Percentiles rank a stretch among this genome's conserved stretches.
Conservation (phyloP, 2,329 filamentous ascomycete genomes). For the Colletotrichum kahawae region DNA sequence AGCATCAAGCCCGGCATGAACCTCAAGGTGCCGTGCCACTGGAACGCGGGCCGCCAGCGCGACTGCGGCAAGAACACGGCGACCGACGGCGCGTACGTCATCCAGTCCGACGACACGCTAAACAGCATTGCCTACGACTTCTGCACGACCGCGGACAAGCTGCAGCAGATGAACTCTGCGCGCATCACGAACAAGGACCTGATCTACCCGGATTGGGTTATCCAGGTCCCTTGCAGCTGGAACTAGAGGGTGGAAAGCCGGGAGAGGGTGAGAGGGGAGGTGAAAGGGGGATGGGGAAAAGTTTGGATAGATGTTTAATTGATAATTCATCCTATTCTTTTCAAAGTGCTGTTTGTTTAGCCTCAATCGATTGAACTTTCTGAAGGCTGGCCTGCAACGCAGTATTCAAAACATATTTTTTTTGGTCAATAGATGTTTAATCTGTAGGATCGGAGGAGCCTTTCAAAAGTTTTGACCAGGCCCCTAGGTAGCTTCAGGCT, state of each 20-base stretch:
- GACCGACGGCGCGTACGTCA: neutral
- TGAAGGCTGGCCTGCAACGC: too few species aligned
- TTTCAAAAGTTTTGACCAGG: neutral
- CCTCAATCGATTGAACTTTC: too few species aligned
- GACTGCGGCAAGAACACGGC: neutral
- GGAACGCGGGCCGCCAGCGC: neutral
- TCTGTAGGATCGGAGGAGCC: neutral
- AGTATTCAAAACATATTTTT: too few species aligned
- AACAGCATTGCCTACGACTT: neutral
- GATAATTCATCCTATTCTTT: neutral
- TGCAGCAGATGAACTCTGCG: neutral
- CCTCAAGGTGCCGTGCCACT: neutral
- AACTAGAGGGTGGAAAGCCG: neutral
- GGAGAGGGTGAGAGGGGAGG: neutral
- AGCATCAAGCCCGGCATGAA: neutral
- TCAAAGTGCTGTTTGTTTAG: fast-evolving
- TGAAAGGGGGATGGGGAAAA: neutral
- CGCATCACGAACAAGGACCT: neutral
- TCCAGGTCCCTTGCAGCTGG: neutral
- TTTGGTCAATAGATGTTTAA: fast-evolving
- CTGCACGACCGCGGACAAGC: neutral
- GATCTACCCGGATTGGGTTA: neutral
- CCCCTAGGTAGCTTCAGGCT: neutral
- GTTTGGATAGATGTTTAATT: neutral
- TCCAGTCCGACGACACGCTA: neutral